Conservation (phyloP, 495 filamentous ascomycete species). For the Xylaria sp. region DNA sequence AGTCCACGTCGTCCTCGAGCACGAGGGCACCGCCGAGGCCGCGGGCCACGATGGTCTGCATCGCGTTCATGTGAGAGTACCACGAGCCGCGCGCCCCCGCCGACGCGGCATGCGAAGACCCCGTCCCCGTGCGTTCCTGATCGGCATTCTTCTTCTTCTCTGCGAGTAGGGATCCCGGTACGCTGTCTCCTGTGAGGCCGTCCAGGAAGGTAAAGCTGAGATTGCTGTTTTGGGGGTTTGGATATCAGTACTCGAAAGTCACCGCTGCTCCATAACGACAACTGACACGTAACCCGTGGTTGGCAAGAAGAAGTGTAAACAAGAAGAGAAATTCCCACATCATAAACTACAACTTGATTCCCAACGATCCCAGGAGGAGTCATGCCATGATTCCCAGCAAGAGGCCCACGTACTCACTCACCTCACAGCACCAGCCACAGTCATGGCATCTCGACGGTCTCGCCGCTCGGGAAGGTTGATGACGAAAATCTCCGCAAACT, state of each 20-base stretch:
- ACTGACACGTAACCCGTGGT: neutral
- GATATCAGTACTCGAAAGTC: neutral
- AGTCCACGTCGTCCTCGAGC: constrained; percentile 59
- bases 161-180: constrained; percentile 41
- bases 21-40: constrained; percentile 53
- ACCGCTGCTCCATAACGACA: neutral
- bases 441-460: constrained; percentile 68
- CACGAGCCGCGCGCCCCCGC: constrained; percentile 55
- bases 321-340: neutral
- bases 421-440: constrained; percentile 53
- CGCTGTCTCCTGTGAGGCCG: constrained; percentile 51
- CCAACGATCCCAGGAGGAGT: neutral
- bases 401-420: neutral
- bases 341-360: neutral
- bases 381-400: neutral
- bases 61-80: constrained; percentile 55
- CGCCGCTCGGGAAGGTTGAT: constrained; percentile 66
- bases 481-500: constrained; percentile 69
- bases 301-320: neutral
- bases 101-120: constrained; percentile 27
- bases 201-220: constrained; percentile 63
- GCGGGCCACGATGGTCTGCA: constrained; percentile 43
- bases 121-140: neutral
- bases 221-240: constrained; percentile 42
- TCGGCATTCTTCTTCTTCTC: constrained; percentile 35